Conservation (phyloP, 1,284 basidiomycete species). For the Trametes polyzona region DNA sequence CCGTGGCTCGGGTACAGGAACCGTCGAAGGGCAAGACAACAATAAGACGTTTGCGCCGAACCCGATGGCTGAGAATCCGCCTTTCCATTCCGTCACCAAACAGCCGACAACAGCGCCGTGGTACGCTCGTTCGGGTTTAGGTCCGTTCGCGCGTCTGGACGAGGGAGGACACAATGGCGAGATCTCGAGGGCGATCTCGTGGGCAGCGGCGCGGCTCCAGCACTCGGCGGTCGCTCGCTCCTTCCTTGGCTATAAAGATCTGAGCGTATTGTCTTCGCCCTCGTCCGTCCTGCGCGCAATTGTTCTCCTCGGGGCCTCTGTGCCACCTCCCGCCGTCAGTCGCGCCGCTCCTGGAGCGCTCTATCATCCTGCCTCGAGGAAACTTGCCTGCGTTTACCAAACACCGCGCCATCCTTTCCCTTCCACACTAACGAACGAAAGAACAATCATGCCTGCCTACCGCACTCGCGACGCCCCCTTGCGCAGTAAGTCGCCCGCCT, state of each 20-base stretch:
- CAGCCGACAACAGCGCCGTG: conserved; percentile 37
- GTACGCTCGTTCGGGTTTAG: conserved; percentile 39
- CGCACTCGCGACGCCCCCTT: conserved; percentile 73
- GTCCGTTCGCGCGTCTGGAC: conserved; percentile 40
- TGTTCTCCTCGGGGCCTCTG: conserved; percentile 50
- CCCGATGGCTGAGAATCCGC: conserved; percentile 33
- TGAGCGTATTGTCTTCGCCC: conserved; percentile 62
- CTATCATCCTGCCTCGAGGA: conserved; percentile 39
- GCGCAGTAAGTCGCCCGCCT: conserved; percentile 52
- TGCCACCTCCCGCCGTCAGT: conserved; percentile 36
- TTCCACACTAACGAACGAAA: conserved; percentile 33
- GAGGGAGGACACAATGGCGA: conserved; percentile 45
- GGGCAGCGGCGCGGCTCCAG: conserved; percentile 43
- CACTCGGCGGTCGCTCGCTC: conserved; percentile 44
- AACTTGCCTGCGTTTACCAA: conserved; percentile 35
- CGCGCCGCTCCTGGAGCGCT: conserved; percentile 36
- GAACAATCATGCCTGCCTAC: conserved; percentile 71
- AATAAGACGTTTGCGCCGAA: conserved; percentile 43
- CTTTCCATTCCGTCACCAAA: conserved; percentile 44
- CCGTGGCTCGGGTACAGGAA: conserved; percentile 36
- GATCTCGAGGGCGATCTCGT: conserved; percentile 42
- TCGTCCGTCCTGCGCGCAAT: conserved; percentile 66
- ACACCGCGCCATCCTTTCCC: conserved; percentile 32
- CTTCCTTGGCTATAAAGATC: conserved; percentile 60
- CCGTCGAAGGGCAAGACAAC: conserved; percentile 40